Evolutionary conservation across 176 grass and related monocot species (phyloP), one percentile per base, ranked within the genome.

Genomic region (Bothriochloa decipiens): DNA sequence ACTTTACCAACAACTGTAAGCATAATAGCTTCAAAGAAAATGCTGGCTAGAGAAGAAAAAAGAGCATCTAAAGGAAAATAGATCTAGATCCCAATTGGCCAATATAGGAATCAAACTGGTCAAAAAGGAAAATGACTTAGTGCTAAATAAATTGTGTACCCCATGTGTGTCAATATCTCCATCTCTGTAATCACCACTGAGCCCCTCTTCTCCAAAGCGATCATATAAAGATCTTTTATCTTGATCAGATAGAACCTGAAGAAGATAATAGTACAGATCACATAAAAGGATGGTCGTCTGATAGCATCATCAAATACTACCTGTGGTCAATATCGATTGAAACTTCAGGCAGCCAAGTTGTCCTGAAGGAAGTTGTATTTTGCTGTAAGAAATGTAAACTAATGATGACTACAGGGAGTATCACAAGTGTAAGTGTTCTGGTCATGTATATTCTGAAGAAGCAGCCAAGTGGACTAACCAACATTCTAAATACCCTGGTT

Each of bases 211-310:
- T 82, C 92, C 95, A 86, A 88, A 91, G 36, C 41, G 87, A 82
- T 98, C 92, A 88, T 95, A 98, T 36, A 93, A 40, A 46, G 92
- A 90, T 93, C 92, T 93, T 88, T 95, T 98, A 23, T 90, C 91
- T 83, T 95, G 65, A 72, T 98, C 91, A 15, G 95, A 95, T 80
- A 98, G 90, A 70, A 98, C 69, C 95, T 98, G 85, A 70, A 86
- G 41, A 36, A 78, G 7, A 77, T 50, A 69, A 80, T 41, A 76
- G 8, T 55, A 61, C 67, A 32, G 72, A 89, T 75, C 15, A 60
- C 39, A 78, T 43, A 70, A 47, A 81, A 79, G 62, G 43, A 43
- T 71, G 68, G 42, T 29, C 26, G 82, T 83, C 1, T 72, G 15
- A 53, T 52, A 90, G 74, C 26, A 84, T 49, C 65, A 2, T 74